phyloP scores from a whole-genome alignment of 768 basidiomycete genomes.

The Phaffia australis region DNA sequence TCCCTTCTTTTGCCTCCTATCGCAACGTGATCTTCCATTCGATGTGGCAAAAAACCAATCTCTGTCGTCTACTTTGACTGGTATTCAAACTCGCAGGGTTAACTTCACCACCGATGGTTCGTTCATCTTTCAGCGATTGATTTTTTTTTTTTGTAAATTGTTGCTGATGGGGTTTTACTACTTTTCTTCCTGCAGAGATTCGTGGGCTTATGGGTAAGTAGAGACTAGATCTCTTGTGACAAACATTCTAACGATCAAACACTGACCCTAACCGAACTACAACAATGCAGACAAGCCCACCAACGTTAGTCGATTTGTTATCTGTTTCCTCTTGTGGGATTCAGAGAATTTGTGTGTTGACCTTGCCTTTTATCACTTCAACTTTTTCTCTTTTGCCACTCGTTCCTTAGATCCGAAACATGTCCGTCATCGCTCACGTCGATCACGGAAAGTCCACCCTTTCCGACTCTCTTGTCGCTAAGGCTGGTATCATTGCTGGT shows the following conservation, averaged over 20 bases:
- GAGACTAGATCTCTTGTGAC: not conserved
- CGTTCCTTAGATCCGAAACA: conserved; percentile 1
- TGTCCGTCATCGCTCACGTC: conserved; percentile 43
- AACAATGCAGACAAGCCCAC: conserved; percentile 22
- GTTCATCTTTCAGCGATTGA: not conserved
- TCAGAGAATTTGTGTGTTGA: not conserved
- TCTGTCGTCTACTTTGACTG: no score
- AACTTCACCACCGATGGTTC: conserved; percentile 23
- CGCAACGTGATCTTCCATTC: no score
- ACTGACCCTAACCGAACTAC: no score
- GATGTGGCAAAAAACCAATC: no score
- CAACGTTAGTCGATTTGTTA: conserved; percentile 11
- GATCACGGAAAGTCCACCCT: conserved; percentile 99
- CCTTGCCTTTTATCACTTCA: not conserved
- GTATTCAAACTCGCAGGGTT: conserved; percentile 14
- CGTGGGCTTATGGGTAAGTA: conserved; percentile 24
- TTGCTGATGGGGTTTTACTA: not conserved
- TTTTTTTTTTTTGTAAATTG: not conserved
- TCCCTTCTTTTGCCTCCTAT: not conserved
- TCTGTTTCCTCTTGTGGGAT: not conserved
- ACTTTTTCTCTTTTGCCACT: not conserved
- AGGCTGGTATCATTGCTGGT: conserved; percentile 95
- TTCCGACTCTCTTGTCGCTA: conserved; percentile 96
- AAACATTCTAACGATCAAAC: not conserved
- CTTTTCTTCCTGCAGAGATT: conserved; percentile 12